A percentile compares a stretch with the other conserved stretches of the same genome.
phyloP scores from a whole-genome alignment of 352 stramenopile genomes.

The Blastocystis hominis region DNA sequence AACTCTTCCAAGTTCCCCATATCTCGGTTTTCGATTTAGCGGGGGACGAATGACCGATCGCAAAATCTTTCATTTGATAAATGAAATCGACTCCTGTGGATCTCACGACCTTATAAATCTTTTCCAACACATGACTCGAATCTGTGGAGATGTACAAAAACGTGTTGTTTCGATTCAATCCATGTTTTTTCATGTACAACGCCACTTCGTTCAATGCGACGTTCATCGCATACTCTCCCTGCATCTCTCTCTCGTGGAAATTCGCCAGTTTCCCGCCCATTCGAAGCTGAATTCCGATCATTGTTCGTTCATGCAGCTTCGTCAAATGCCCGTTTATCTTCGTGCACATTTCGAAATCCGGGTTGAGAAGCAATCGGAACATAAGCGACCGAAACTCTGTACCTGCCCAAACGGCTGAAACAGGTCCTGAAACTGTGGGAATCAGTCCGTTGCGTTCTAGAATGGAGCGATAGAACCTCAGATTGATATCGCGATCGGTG shows the following conservation, averaged over 20 bases:
- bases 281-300: conserved; percentile 15
- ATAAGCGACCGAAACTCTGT: neutral
- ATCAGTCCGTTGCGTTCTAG: neutral
- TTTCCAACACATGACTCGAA: neutral
- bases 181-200: neutral
- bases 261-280: conserved; percentile 2
- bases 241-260: neutral
- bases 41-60: neutral
- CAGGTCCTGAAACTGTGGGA: too few species aligned
- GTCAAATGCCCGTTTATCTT: neutral
- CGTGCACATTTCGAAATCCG: neutral
- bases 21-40: neutral
- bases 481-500: neutral
- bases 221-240: too few species aligned
- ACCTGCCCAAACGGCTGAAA: too few species aligned
- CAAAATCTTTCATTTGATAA: neutral
- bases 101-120: neutral
- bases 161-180: neutral
- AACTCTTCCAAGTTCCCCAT: neutral
- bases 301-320: neutral
- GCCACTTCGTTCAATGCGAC: neutral
- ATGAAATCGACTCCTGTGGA: neutral
- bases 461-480: neutral
- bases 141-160: neutral
- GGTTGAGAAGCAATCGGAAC: conserved; percentile 12